A percentile compares a stretch with the other conserved stretches of the same genome.
phyloP scores from a whole-genome alignment of 176 grass and related monocot genomes.

The Zea mays region DNA sequence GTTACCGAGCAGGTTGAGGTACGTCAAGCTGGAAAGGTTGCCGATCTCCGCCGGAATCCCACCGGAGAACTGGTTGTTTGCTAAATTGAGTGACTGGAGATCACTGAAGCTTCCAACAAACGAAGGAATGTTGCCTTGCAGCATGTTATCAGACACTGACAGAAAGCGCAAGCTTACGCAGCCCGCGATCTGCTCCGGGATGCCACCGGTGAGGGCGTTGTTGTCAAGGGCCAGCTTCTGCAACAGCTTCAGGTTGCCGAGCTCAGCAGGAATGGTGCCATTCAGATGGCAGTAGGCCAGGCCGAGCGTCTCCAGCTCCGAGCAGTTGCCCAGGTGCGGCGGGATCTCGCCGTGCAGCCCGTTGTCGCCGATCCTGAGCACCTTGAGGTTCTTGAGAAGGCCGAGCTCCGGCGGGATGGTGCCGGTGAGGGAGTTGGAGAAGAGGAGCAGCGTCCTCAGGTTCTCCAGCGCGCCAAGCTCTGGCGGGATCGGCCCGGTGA shows the following conservation, averaged over 20 bases:
- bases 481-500: constrained; percentile 61
- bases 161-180: constrained; percentile 52
- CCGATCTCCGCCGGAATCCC: constrained; percentile 54
- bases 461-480: constrained; percentile 65
- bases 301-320: constrained; percentile 57
- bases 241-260: constrained; percentile 59
- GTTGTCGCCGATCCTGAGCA: constrained; percentile 84
- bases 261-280: constrained; percentile 59
- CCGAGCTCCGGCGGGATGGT: constrained; percentile 69
- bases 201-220: constrained; percentile 62
- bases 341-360: constrained; percentile 70
- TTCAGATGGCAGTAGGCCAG: constrained; percentile 70
- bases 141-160: constrained; percentile 56
- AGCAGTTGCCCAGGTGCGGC: constrained; percentile 62
- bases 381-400: constrained; percentile 62
- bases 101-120: constrained; percentile 50
- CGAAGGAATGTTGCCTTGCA: constrained; percentile 58
- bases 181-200: constrained; percentile 56
- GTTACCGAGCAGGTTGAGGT: constrained; percentile 89
- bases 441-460: constrained; percentile 69
- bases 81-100: constrained; percentile 69
- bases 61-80: constrained; percentile 61
- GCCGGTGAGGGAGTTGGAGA: constrained; percentile 79
- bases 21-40: constrained; percentile 50
- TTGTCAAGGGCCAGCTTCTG: constrained; percentile 57